These are phyloP conservation scores for Erythrobasidium yunnanense DNA, from an alignment of 768 basidiomycete genomes.

Conservation along the genomic window DNA sequence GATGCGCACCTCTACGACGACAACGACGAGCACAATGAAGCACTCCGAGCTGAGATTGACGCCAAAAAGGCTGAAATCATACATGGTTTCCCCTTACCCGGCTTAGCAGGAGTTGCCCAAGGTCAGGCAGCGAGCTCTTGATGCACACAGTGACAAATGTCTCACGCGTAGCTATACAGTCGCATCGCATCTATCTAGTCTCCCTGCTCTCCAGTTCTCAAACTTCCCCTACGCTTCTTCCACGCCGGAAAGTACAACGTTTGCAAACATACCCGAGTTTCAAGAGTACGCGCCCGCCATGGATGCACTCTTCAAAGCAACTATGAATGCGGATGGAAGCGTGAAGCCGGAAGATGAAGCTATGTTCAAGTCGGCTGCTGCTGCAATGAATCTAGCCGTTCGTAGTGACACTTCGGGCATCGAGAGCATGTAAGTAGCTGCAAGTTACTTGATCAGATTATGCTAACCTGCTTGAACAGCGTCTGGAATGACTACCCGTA, in stretches of 20 bases:
- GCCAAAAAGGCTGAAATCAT: constrained; percentile 19
- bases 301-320: not conserved
- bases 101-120: not conserved
- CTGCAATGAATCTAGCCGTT: not conserved
- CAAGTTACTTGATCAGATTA: too few relatives aligned
- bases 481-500: too few relatives aligned
- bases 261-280: not conserved
- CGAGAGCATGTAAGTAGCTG: not conserved
- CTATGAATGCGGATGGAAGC: not conserved
- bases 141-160: not conserved
- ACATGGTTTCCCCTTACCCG: constrained; percentile 12
- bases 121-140: not conserved
- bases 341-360: not conserved
- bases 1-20: too few relatives aligned
- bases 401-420: not conserved
- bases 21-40: not conserved
- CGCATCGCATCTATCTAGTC: not conserved
- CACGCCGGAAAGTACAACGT: not conserved
- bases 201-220: not conserved
- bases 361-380: not conserved
- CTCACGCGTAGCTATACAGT: too few relatives aligned
- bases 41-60: constrained; percentile 6
- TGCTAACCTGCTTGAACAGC: too few relatives aligned
- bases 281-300: not conserved
- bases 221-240: not conserved